Conservation (phyloP, 1,284 basidiomycete species). For the Trichosporon inkin region DNA sequence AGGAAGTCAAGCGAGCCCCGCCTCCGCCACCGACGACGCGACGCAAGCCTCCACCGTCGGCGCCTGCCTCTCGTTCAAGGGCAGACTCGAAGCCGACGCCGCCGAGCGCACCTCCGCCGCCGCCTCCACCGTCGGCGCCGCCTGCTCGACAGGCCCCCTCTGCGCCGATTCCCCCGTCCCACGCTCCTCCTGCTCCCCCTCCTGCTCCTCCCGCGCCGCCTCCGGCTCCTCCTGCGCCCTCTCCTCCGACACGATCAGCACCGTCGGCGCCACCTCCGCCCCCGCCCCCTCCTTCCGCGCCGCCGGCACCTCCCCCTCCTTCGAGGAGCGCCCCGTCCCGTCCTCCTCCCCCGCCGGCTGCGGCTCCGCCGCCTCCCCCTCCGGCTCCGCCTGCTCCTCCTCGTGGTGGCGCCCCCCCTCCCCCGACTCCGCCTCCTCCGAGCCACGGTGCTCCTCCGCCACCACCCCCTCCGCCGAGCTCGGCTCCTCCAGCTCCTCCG, state of each 20-base stretch:
- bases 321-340: slow-evolving; percentile 7
- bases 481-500: slow-evolving; percentile 43
- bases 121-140: slow-evolving; percentile 42
- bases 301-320: slow-evolving; percentile 41
- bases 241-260: slow-evolving; percentile 19
- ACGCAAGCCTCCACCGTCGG: slow-evolving; percentile 49
- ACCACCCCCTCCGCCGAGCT: slow-evolving; percentile 26
- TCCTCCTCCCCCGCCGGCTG: slow-evolving; percentile 33
- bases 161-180: slow-evolving; percentile 20
- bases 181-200: slow-evolving; percentile 30
- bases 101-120: slow-evolving; percentile 40
- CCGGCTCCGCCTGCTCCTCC: slow-evolving; percentile 26
- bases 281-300: slow-evolving; percentile 34
- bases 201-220: slow-evolving; percentile 62
- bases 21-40: slow-evolving; percentile 48
- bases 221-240: slow-evolving; percentile 28
- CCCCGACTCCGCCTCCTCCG: slow-evolving; percentile 31
- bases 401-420: slow-evolving; percentile 31
- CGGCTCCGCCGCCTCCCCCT: slow-evolving; percentile 15
- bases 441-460: slow-evolving; percentile 26
- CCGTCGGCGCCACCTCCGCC: slow-evolving; percentile 7
- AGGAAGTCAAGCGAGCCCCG: slow-evolving; percentile 16
- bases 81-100: slow-evolving; percentile 22
- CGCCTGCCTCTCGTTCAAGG: slow-evolving; percentile 49
- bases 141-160: slow-evolving; percentile 34